These are phyloP conservation scores for Collybia sordida DNA, from an alignment of 768 basidiomycete genomes.

Conservation along the genomic window DNA sequence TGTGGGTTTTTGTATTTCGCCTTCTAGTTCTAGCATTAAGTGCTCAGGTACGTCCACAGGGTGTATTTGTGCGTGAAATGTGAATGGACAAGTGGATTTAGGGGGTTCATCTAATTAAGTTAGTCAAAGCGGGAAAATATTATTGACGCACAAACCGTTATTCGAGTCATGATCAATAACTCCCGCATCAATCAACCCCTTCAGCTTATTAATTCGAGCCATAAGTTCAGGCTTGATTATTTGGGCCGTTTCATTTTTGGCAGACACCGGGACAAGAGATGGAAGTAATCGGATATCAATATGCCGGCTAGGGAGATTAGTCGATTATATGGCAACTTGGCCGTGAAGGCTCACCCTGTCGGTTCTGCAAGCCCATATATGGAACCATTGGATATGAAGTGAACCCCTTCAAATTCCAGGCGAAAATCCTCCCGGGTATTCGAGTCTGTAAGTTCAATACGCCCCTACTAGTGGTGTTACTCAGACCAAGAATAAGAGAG, in stretches of 20 bases:
- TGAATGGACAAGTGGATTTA: conserved; percentile 62
- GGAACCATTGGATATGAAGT: conserved; percentile 70
- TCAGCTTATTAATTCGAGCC: conserved; percentile 57
- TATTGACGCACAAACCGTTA: conserved; percentile 21
- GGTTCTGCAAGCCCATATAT: conserved; percentile 76
- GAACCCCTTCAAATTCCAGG: conserved; percentile 76
- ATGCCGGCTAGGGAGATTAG: conserved; percentile 35
- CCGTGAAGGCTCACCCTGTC: conserved; percentile 43
- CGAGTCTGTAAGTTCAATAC: conserved; percentile 62
- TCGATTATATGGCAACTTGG: not conserved
- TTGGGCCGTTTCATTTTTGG: conserved; percentile 57
- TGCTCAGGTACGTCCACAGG: conserved; percentile 48
- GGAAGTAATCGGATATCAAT: conserved; percentile 71
- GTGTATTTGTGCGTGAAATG: conserved; percentile 64
- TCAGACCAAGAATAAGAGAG: not conserved
- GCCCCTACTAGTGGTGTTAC: conserved; percentile 47
- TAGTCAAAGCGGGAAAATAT: not conserved
- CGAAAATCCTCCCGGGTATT: conserved; percentile 55
- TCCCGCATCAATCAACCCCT: conserved; percentile 65
- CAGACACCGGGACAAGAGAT: conserved; percentile 55
- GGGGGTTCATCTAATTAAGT: conserved; percentile 39
- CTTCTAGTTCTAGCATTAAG: conserved; percentile 69
- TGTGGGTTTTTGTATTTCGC: conserved; percentile 72
- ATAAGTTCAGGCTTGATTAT: conserved; percentile 60
- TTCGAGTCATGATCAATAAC: conserved; percentile 53